Conservation (phyloP, 2,329 filamentous ascomycete genomes). For the Sporothrix schenckii region DNA sequence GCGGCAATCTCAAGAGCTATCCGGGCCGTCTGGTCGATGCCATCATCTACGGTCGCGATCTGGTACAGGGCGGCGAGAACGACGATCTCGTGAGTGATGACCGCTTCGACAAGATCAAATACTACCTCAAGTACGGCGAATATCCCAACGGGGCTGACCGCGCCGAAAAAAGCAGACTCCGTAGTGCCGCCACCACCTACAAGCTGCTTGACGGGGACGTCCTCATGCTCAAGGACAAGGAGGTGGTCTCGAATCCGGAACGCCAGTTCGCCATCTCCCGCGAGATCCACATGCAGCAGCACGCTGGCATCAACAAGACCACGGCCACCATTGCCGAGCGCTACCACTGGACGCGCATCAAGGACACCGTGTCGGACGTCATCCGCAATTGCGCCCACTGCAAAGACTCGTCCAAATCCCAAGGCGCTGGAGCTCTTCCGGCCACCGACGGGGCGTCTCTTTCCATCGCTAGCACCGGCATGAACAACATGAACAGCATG, state of each 20-base stretch:
- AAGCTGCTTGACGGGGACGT: conserved; percentile 77
- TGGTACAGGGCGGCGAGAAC: conserved; percentile 60
- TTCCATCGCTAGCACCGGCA: background rate
- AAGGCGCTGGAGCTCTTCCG: background rate
- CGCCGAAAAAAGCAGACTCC: conserved; percentile 90
- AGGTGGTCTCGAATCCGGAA: conserved; percentile 88
- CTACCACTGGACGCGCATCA: conserved; percentile 97
- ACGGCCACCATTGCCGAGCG: conserved; percentile 90
- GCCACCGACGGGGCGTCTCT: conserved; percentile 28
- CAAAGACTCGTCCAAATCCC: conserved; percentile 70
- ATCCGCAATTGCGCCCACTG: conserved; percentile 90
- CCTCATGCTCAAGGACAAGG: conserved; percentile 96
- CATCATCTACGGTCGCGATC: conserved; percentile 74
- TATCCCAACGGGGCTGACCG: conserved; percentile 93
- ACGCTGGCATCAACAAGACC: conserved; percentile 97
- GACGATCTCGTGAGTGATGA: conserved; percentile 91
- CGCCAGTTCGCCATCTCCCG: conserved; percentile 89
- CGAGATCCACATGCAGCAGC: conserved; percentile 70
- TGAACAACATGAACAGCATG: conserved; percentile 9
- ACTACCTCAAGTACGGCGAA: conserved; percentile 91
- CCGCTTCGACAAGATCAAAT: conserved; percentile 98
- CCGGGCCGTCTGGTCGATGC: conserved; percentile 71
- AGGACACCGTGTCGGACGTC: conserved; percentile 92
- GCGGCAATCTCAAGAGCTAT: conserved; percentile 69
- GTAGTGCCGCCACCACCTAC: conserved; percentile 93